Conservation (phyloP, 208 protist species). For the Tritrichomonas foetus region DNA sequence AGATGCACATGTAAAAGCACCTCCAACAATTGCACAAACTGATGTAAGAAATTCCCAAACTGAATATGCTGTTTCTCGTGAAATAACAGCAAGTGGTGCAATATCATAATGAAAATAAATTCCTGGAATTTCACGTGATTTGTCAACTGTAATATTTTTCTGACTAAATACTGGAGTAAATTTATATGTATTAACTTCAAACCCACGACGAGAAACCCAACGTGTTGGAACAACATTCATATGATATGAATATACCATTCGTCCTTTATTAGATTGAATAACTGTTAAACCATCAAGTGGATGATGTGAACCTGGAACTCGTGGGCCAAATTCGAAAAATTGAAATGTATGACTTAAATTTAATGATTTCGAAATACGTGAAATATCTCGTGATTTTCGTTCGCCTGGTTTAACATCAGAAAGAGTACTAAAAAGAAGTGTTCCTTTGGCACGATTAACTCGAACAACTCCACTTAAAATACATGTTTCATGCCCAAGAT, state of each 20-base stretch:
- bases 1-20: slow-evolving; percentile 1
- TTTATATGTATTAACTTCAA: slow-evolving; percentile 15
- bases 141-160: background rate
- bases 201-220: background rate
- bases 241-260: background rate
- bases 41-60: background rate
- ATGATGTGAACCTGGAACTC: background rate
- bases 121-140: background rate
- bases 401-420: background rate
- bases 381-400: background rate
- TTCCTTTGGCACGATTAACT: background rate
- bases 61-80: background rate
- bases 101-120: background rate
- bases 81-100: background rate
- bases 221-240: slow-evolving; percentile 1
- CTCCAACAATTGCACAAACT: slow-evolving; percentile 23
- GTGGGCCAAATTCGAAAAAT: background rate
- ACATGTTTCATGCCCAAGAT: slow-evolving; percentile 18
- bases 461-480: background rate
- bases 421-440: background rate
- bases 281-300: slow-evolving; percentile 21
- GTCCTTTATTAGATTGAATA: background rate
- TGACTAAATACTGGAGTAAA: background rate
- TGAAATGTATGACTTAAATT: slow-evolving; percentile 8
- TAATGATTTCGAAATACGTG: background rate